Evolutionary conservation across 106 monocot species (phyloP).

Genomic region (Iris macrosiphon): DNA sequence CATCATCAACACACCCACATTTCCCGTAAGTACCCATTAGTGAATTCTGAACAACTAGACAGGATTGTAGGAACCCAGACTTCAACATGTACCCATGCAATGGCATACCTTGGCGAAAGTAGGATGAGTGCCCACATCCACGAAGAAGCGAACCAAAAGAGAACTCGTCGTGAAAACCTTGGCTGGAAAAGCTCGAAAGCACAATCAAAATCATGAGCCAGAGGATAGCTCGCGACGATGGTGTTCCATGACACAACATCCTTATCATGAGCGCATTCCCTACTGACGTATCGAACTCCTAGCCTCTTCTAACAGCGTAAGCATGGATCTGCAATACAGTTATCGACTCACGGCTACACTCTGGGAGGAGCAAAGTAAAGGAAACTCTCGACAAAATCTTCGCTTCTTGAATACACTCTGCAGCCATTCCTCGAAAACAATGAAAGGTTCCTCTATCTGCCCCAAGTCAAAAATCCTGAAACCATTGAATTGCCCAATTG

Average conservation of each 20-base stretch:
- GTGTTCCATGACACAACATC: constrained; percentile 79
- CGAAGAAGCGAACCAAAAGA: constrained; percentile 56
- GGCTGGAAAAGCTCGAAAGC: constrained; percentile 40
- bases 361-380: constrained; percentile 48
- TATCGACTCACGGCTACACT: constrained; percentile 22
- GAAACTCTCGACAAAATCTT: constrained; percentile 38
- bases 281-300: constrained; percentile 44
- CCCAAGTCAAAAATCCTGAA: constrained; percentile 36
- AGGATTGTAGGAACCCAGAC: constrained; percentile 38
- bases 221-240: constrained; percentile 35
- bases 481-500: constrained; percentile 56
- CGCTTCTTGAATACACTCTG: constrained; percentile 12
- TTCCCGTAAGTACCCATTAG: constrained; percentile 76
- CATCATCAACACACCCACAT: constrained; percentile 46
- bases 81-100: constrained; percentile 51
- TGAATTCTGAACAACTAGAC: constrained; percentile 45
- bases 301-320: constrained; percentile 45
- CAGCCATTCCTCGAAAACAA: constrained; percentile 44
- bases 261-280: constrained; percentile 67
- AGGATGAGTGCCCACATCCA: constrained; percentile 48
- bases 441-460: constrained; percentile 26
- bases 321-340: constrained; percentile 72
- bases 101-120: constrained; percentile 37
- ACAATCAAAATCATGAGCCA: constrained; percentile 25
- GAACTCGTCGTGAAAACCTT: constrained; percentile 58